These are phyloP conservation scores for Aureobasidium sp. DNA, from an alignment of 2,329 filamentous ascomycete species.

Conservation along the genomic window DNA sequence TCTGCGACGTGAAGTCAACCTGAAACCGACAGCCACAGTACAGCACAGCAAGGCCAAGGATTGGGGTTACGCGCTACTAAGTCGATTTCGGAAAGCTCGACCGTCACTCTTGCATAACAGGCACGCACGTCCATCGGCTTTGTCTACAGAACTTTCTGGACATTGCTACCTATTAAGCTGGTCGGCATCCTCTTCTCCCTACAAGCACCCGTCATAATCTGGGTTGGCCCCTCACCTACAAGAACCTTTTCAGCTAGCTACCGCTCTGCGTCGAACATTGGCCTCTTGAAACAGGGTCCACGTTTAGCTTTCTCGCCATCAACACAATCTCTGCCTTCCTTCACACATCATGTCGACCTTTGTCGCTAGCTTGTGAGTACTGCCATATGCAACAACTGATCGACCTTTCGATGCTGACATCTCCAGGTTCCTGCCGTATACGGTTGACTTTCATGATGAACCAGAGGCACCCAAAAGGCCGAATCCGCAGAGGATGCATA, in stretches of 20 bases:
- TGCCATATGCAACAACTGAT: neutral
- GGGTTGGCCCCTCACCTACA: neutral
- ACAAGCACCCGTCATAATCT: neutral
- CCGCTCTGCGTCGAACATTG: neutral
- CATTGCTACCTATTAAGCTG: neutral
- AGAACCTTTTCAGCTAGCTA: neutral
- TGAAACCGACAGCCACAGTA: neutral
- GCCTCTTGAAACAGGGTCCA: neutral
- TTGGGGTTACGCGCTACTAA: neutral
- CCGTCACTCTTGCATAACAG: slow-evolving; percentile 13
- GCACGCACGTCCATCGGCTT: slow-evolving; percentile 7
- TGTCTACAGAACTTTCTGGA: slow-evolving; percentile 13
- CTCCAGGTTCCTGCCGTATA: slow-evolving; percentile 82
- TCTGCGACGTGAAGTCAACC: neutral
- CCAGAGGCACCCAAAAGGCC: slow-evolving; percentile 22
- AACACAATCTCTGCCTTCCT: neutral
- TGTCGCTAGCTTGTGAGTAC: slow-evolving; percentile 24
- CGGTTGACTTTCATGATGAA: slow-evolving; percentile 70
- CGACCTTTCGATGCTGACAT: neutral
- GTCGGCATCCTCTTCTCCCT: neutral
- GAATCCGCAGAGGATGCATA: slow-evolving; percentile 3
- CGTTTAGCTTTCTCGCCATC: neutral
- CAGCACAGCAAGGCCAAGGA: neutral
- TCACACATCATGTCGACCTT: slow-evolving; percentile 15
- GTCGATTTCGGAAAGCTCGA: slow-evolving; percentile 8